These are phyloP conservation scores for Teratosphaeria gauchensis DNA, from an alignment of 2,329 filamentous ascomycete genomes.

Conservation along the genomic window DNA sequence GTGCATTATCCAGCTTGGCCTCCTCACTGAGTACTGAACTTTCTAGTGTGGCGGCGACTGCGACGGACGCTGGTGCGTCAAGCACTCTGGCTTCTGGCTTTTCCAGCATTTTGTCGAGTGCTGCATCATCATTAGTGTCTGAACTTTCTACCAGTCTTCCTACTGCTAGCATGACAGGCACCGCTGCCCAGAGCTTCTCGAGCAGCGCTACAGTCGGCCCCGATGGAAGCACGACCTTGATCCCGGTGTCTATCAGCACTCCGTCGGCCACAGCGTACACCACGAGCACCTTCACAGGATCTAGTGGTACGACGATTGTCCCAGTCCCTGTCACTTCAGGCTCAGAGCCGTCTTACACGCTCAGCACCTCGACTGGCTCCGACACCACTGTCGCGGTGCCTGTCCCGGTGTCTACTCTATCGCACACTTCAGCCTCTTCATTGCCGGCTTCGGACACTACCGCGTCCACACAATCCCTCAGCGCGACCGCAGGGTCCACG, in stretches of 20 bases:
- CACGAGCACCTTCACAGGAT: neutral
- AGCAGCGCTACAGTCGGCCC: no score
- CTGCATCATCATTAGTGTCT: conserved; percentile 18
- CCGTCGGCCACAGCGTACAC: neutral
- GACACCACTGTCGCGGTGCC: neutral
- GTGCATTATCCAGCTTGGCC: conserved; percentile 19
- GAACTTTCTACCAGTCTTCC: conserved; percentile 9
- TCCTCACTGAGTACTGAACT: conserved; percentile 20
- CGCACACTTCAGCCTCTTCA: conserved; percentile 4
- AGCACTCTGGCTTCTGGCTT: conserved; percentile 19
- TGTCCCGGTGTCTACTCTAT: neutral
- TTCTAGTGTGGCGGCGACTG: conserved; percentile 20
- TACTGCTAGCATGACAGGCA: neutral
- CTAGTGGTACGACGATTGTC: neutral
- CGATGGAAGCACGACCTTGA: no score
- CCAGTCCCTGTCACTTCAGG: neutral
- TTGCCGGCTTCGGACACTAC: neutral
- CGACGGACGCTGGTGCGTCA: conserved; percentile 18
- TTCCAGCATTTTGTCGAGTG: conserved; percentile 23
- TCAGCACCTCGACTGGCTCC: conserved; percentile 2
- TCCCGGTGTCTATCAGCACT: no score
- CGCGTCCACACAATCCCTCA: no score
- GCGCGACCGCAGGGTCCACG: neutral
- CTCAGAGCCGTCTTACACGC: neutral
- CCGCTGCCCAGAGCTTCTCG: neutral